Evolutionary conservation across 2,329 filamentous ascomycete species (phyloP).

Genomic region (Mariannaea elegans): DNA sequence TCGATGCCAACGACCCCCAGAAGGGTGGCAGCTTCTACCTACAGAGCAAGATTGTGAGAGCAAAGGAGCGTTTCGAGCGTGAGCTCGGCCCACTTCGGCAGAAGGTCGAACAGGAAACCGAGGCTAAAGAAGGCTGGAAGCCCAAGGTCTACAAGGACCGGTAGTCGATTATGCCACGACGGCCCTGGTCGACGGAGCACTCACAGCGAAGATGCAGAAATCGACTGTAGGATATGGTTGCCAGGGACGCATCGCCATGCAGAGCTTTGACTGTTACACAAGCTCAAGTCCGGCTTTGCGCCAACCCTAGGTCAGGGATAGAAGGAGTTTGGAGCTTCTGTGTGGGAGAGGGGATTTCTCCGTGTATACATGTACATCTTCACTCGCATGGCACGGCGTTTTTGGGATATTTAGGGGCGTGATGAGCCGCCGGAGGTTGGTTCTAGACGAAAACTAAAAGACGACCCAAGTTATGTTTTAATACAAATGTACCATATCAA

Average conservation of each 20-base stretch:
- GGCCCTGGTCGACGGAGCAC: constrained; percentile 3
- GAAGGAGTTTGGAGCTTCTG: constrained; percentile 27
- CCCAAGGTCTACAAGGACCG: constrained; percentile 94
- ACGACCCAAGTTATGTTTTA: constrained; percentile 41
- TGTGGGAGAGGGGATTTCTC: constrained; percentile 29
- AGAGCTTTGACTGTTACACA: not conserved
- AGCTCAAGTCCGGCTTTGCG: not conserved
- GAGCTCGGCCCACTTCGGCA: constrained; percentile 80
- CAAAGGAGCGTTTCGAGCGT: constrained; percentile 89
- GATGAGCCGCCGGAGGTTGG: constrained; percentile 43
- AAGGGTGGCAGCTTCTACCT: constrained; percentile 98
- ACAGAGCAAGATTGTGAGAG: constrained; percentile 94
- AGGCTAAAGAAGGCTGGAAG: constrained; percentile 87
- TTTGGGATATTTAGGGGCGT: constrained; percentile 42
- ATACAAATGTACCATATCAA: constrained; percentile 41
- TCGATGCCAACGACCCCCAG: constrained; percentile 92
- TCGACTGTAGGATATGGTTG: constrained; percentile 34
- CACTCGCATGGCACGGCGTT: constrained; percentile 65
- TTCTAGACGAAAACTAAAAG: constrained; percentile 44
- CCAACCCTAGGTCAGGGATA: constrained; percentile 19
- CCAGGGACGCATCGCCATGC: constrained; percentile 1
- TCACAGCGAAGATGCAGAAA: constrained; percentile 2
- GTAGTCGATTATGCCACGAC: constrained; percentile 48
- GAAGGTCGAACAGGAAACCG: constrained; percentile 77
- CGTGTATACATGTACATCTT: constrained; percentile 58